Evolutionary conservation across 2,329 filamentous ascomycete genomes (phyloP), one percentile per base, ranked within the genome.

Genomic region (Aureobasidium namibiae): DNA sequence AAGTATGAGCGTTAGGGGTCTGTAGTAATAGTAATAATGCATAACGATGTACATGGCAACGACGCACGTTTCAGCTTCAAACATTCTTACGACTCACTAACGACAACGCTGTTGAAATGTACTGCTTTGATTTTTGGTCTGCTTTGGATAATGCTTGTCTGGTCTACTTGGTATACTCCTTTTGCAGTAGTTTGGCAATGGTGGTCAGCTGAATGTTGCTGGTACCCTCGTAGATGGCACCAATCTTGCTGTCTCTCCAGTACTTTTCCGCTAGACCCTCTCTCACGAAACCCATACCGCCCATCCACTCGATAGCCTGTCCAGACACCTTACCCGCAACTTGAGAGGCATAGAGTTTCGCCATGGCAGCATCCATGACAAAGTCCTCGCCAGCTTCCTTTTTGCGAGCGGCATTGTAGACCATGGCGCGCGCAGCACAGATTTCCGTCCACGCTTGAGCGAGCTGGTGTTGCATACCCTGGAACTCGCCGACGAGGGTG

Each of bases 381-480:
- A 99, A 99, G 72, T 96, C 86, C 76, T 96, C 86, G 48, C 94
- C 94, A 0, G 91, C 90, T 76, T 99, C 94, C 88, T 97, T 99
- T 83, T 95, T 96, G 69, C 94, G 86, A 1, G 94, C 88, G 3
- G 94, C 94, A 69, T 97, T 99, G 82, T 89, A 99, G 58, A 99
- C 91, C 23, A 99, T 81, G 9, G 91, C 90, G 53, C 94, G 86
- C 0, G 94, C 94, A 31, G 94, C 94, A 59, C 85, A 80, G 70
- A 99, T 96, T 73, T 99, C 94, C 24, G 88, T 90, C 78, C 92
- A 97, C 1, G 91, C 88, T 76, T 99, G 94, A 2, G 94, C 94
- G 63, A 99, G 87, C 78, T 99, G 94, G 79, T 96, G 92, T 78
- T 97, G 92, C 94, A 99, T 97, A 68, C 91, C 92, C 77, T 99